phyloP scores from a whole-genome alignment of 192 early-diverging fungal species.

The Martensiomyces pterosporus region DNA sequence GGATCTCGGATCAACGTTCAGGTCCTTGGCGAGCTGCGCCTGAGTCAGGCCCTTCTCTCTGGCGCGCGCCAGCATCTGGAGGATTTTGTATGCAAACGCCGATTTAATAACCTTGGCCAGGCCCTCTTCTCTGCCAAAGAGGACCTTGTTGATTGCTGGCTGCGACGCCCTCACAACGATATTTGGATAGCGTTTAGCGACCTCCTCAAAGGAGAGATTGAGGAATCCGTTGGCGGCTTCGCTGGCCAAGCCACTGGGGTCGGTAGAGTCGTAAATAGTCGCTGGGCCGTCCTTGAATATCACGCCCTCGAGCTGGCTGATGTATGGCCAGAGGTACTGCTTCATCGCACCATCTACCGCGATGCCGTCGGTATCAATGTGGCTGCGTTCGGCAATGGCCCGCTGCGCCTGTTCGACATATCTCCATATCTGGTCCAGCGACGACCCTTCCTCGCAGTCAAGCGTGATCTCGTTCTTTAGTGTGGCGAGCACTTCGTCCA shows the following conservation, averaged over 20 bases:
- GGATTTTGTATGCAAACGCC: constrained; percentile 3
- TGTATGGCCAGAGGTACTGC: constrained; percentile 34
- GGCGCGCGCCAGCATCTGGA: constrained; percentile 24
- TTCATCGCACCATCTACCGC: constrained; percentile 12
- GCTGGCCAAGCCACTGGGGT: constrained; percentile 1
- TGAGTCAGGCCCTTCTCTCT: constrained; percentile 36
- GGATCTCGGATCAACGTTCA: constrained; percentile 28
- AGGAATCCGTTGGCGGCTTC: constrained; percentile 5
- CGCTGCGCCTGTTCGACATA: constrained; percentile 32
- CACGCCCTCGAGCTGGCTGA: constrained; percentile 15
- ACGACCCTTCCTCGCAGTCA: constrained; percentile 32
- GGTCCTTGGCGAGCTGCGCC: constrained; percentile 9
- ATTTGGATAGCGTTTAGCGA: constrained; percentile 15
- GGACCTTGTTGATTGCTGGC: constrained; percentile 18
- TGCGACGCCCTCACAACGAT: constrained; percentile 18
- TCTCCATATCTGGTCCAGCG: constrained; percentile 24
- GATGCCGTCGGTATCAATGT: background rate
- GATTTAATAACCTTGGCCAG: constrained; percentile 15
- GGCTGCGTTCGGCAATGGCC: constrained; percentile 5
- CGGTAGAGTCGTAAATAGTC: constrained; percentile 6
- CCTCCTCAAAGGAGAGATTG: background rate
- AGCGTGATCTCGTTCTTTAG: constrained; percentile 34
- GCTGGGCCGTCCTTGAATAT: constrained; percentile 12
- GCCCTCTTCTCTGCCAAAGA: constrained; percentile 36
- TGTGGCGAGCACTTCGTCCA: constrained; percentile 35